These are phyloP conservation scores for Stachybotrys chlorohalonatus DNA, from an alignment of 2,329 filamentous ascomycete genomes.

Conservation along the genomic window DNA sequence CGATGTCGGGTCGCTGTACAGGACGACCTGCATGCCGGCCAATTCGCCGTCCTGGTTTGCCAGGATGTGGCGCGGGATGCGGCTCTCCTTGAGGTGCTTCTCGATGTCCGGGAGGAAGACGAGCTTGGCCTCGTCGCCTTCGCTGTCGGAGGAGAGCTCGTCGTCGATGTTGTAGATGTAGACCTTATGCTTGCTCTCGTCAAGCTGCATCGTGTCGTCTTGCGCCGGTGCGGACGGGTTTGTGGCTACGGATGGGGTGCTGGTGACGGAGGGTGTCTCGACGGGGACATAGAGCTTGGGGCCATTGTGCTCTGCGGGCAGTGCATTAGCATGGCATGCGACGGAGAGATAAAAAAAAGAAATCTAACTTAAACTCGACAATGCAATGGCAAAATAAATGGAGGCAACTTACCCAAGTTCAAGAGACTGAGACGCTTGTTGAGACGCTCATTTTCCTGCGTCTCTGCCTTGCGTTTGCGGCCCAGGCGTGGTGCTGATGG, in stretches of 20 bases:
- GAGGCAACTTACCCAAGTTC: slow-evolving; percentile 58
- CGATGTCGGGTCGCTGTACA: slow-evolving; percentile 74
- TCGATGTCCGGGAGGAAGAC: slow-evolving; percentile 82
- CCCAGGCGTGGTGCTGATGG: slow-evolving; percentile 7
- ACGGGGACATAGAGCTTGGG: slow-evolving; percentile 58
- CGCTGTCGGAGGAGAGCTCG: slow-evolving; percentile 56
- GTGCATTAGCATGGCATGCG: neutral
- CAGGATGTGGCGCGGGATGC: slow-evolving; percentile 58
- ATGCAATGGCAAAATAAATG: neutral
- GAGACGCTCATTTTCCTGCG: slow-evolving; percentile 60
- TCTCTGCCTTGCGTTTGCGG: slow-evolving; percentile 53
- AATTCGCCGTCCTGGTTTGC: slow-evolving; percentile 45
- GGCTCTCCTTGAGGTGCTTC: slow-evolving; percentile 64
- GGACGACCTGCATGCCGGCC: slow-evolving; percentile 63
- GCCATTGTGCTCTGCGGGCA: slow-evolving; percentile 46
- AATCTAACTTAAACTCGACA: slow-evolving; percentile 2
- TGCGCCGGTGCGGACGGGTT: neutral
- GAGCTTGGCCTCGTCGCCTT: slow-evolving; percentile 46
- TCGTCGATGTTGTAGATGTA: slow-evolving; percentile 88
- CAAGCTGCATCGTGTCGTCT: slow-evolving; percentile 68
- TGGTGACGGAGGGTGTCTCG: slow-evolving; percentile 29
- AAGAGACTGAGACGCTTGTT: slow-evolving; percentile 77
- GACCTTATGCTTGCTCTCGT: slow-evolving; percentile 78
- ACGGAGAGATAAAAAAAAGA: slow-evolving; percentile 1
- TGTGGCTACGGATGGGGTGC: too few relatives aligned